These are phyloP conservation scores for Gaeumannomyces sp. DNA, from an alignment of 2,329 filamentous ascomycete species.

Conservation along the genomic window DNA sequence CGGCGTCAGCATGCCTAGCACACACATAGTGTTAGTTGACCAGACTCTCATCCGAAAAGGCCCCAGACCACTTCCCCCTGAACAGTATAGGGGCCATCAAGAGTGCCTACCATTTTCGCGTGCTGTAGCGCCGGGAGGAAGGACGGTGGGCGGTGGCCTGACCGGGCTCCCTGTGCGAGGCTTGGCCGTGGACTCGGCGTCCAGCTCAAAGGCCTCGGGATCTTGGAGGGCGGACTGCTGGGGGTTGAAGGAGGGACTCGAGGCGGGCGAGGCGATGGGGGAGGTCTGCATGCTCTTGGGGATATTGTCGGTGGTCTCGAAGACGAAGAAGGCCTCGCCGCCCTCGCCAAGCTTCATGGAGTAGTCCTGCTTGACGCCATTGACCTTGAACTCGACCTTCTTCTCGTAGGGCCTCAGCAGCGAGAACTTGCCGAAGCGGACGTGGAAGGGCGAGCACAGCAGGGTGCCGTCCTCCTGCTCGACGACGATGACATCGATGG, in stretches of 20 bases:
- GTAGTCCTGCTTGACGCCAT: slow-evolving; percentile 84
- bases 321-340: slow-evolving; percentile 97
- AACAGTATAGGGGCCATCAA: neutral
- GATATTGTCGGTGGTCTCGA: slow-evolving; percentile 87
- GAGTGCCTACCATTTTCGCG: slow-evolving; percentile 28
- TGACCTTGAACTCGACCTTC: slow-evolving; percentile 97
- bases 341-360: slow-evolving; percentile 98
- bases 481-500: slow-evolving; percentile 97
- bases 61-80: too few species aligned
- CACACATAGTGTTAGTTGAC: slow-evolving; percentile 15
- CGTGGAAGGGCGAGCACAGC: slow-evolving; percentile 93
- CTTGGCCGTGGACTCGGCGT: slow-evolving; percentile 33
- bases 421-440: slow-evolving; percentile 98
- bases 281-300: slow-evolving; percentile 94
- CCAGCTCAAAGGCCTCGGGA: slow-evolving; percentile 63
- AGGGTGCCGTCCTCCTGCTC: slow-evolving; percentile 89
- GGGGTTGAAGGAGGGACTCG: slow-evolving; percentile 64
- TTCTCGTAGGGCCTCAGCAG: slow-evolving; percentile 92
- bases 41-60: neutral
- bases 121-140: slow-evolving; percentile 28
- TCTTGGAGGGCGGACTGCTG: slow-evolving; percentile 53
- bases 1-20: slow-evolving; percentile 44
- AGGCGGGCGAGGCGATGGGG: slow-evolving; percentile 82
- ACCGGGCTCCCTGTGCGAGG: slow-evolving; percentile 30
- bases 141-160: slow-evolving; percentile 39